Conservation (phyloP, 1,284 basidiomycete species). For the Grifola frondosa region DNA sequence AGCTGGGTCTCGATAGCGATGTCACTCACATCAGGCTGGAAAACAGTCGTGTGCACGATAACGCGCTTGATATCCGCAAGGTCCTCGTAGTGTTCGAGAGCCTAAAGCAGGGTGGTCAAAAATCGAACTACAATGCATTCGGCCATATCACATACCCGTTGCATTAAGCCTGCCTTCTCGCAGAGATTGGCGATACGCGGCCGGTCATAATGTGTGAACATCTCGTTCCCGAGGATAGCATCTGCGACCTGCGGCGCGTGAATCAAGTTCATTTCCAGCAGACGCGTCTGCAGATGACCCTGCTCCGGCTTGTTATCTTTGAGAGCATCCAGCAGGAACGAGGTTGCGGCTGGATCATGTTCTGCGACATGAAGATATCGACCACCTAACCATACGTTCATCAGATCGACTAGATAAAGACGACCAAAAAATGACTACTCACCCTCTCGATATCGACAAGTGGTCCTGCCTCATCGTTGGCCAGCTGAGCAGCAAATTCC, state of each 20-base stretch:
- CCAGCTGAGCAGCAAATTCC: constrained; percentile 95
- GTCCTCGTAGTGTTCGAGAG: constrained; percentile 98
- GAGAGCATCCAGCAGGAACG: constrained; percentile 97
- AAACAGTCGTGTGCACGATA: constrained; percentile 89
- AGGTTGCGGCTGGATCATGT: constrained; percentile 99
- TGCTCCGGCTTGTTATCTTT: constrained; percentile 99
- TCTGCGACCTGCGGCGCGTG: constrained; percentile 99
- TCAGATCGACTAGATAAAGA: constrained; percentile 5
- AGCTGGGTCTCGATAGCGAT: constrained; percentile 1
- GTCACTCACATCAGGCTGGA: constrained; percentile 74
- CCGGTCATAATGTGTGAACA: constrained; percentile 97
- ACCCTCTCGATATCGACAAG: constrained; percentile 93
- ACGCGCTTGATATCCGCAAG: constrained; percentile 97
- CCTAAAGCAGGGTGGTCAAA: constrained; percentile 48
- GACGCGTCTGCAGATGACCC: constrained; percentile 91
- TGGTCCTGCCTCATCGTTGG: constrained; percentile 91
- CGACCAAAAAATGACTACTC: constrained; percentile 26
- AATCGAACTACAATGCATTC: constrained; percentile 4
- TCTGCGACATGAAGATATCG: constrained; percentile 99
- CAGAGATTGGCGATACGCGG: constrained; percentile 97
- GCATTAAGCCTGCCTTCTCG: constrained; percentile 96
- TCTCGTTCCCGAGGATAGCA: constrained; percentile 98
- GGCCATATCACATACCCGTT: constrained; percentile 59
- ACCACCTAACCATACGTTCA: no score
- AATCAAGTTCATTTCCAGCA: constrained; percentile 97